Percentiles rank a stretch among this genome's conserved stretches.
These are phyloP conservation scores for Dothidotthia symphoricarpi DNA, from an alignment of 2,329 filamentous ascomycete genomes.

Conservation along the genomic window DNA sequence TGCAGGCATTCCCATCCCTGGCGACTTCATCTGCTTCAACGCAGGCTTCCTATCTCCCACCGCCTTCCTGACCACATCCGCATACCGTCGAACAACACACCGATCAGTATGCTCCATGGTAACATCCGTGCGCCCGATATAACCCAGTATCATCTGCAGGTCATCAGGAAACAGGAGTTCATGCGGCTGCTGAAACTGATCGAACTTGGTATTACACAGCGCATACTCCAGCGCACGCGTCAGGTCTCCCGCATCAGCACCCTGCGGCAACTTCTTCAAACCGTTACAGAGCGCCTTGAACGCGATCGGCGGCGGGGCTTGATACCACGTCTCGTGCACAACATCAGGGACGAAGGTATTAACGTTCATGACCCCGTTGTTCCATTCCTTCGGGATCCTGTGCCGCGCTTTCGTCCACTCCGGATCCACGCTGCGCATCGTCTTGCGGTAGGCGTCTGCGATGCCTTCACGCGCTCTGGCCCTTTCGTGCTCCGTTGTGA, in stretches of 20 bases:
- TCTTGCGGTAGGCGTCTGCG: constrained; percentile 16
- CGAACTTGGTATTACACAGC: constrained; percentile 6
- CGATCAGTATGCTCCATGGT: constrained; percentile 1
- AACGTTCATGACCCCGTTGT: constrained; percentile 2
- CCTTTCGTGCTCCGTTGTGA: constrained; percentile 2
- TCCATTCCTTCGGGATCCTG: constrained; percentile 8
- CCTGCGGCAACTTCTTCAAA: constrained; percentile 22
- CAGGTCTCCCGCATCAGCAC: constrained; percentile 22
- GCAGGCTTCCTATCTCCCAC: neutral
- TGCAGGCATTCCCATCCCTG: no score
- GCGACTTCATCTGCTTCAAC: neutral
- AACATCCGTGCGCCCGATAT: constrained; percentile 6
- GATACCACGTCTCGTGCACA: neutral
- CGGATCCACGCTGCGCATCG: constrained; percentile 10
- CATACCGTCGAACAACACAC: neutral
- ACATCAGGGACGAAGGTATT: constrained; percentile 10
- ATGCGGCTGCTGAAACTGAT: neutral
- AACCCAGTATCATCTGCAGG: constrained; percentile 13
- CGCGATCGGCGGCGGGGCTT: constrained; percentile 5
- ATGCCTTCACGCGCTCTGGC: constrained; percentile 10
- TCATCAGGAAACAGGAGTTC: constrained; percentile 23
- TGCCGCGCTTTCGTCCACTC: constrained; percentile 14
- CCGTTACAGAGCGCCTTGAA: constrained; percentile 19
- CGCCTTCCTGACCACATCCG: neutral
- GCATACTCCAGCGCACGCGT: constrained; percentile 24